Base-by-base conservation (phyloP, 352 stramenopile genomes). In the Globisporangium sylvaticum region DNA sequence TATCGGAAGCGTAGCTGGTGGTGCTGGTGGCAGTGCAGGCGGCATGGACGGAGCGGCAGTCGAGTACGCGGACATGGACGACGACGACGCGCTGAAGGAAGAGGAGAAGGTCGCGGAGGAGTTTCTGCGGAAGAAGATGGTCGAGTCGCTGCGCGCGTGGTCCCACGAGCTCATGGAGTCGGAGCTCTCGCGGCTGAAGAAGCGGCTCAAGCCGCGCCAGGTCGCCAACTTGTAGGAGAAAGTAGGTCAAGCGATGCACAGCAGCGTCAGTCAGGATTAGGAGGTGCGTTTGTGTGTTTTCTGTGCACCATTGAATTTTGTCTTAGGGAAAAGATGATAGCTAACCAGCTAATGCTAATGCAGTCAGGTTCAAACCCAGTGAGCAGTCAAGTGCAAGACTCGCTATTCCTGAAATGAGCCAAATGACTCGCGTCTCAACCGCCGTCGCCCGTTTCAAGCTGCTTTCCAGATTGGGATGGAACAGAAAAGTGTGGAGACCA, bases 91-190 rank as follows among this genome's bases (percentile, higher is more conserved):
- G 20, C 34, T 66, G 37, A 64, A 77, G 14, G 79, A 85, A n/a
- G 76, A 69, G 24, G 68, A 71, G 0, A 62, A 59, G 6, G 60
- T 79, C 6, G 75, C 80, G 3, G 81, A 91, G 46, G 83, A 88
- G 58, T 83, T 82, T 32, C 62, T 90, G 7, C 88, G 87, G 42
- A 90, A 90, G 71, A 91, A 90, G 62, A 91, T 92, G 83, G 77
- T 90, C 54, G 84, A 89, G 50, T 81, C 79, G 15, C 63, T 92
- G 50, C 81, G 84, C 0, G 32, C 69, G 15, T 92, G 84, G 84
- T 90, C 84, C 2, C 81, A 92, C 57, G 84, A 92, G 57, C 70
- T 92, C 9, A 79, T 90, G 73, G 77, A 88, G 52, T 71, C 80
- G 12, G 84, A 92, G 64, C 60, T 92, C 18, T 70, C 72, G 15